Percentiles rank a stretch among this genome's conserved stretches.
phyloP scores from a whole-genome alignment of 1,284 basidiomycete genomes.

The Malassezia nana region DNA sequence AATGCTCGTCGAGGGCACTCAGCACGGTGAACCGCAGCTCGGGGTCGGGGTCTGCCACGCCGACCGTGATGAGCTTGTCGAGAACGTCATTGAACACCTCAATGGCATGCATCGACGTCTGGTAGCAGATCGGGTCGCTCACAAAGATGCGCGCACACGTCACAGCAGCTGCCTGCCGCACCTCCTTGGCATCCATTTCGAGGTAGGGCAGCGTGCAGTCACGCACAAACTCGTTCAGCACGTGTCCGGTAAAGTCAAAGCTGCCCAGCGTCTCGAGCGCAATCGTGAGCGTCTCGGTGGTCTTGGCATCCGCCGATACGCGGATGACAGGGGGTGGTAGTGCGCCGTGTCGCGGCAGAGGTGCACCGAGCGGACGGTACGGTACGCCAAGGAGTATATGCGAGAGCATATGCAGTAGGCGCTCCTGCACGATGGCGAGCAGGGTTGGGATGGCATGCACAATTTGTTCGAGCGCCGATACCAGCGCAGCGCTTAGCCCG shows the following conservation, averaged over 20 bases:
- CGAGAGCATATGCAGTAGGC: conserved; percentile 38
- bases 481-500: conserved; percentile 79
- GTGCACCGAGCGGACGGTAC: conserved; percentile 41
- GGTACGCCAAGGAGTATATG: conserved; percentile 40
- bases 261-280: conserved; percentile 78
- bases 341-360: conserved; percentile 21
- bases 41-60: conserved; percentile 75
- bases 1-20: conserved; percentile 77
- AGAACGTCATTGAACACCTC: conserved; percentile 96
- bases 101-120: conserved; percentile 89
- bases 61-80: conserved; percentile 90
- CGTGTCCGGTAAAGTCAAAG: conserved; percentile 81
- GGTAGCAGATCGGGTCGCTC: conserved; percentile 89
- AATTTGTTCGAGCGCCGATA: conserved; percentile 74
- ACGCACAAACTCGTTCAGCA: conserved; percentile 91
- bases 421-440: conserved; percentile 82
- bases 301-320: conserved; percentile 54
- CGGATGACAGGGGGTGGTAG: conserved; percentile 9
- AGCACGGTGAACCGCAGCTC: conserved; percentile 56
- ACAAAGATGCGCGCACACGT: conserved; percentile 83
- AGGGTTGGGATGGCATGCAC: conserved; percentile 81
- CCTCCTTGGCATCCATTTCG: conserved; percentile 80
- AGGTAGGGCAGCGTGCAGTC: conserved; percentile 84
- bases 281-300: conserved; percentile 63
- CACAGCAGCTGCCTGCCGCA: conserved; percentile 78